These are phyloP conservation scores for Pythium utonaiense DNA, from an alignment of 352 stramenopile genomes.

Conservation along the genomic window DNA sequence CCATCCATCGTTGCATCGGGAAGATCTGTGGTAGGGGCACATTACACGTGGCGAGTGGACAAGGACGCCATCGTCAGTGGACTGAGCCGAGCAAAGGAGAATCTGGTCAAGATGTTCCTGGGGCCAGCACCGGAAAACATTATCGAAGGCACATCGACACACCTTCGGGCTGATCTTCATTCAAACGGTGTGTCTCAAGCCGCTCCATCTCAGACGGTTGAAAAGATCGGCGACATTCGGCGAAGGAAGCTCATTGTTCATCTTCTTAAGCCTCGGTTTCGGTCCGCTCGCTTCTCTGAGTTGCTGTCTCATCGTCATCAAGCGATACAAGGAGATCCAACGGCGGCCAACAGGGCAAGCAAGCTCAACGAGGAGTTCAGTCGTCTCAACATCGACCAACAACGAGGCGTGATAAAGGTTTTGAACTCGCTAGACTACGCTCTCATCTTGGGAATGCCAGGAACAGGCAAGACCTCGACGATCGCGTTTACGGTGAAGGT, in stretches of 20 bases:
- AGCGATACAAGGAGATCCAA: neutral
- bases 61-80: conserved; percentile 66
- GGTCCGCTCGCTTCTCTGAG: conserved; percentile 36
- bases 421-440: conserved; percentile 92
- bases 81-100: conserved; percentile 70
- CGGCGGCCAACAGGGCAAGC: neutral
- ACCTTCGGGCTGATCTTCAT: conserved; percentile 20
- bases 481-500: conserved; percentile 93
- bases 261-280: conserved; percentile 57
- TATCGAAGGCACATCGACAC: conserved; percentile 30
- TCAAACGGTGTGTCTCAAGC: conserved; percentile 14
- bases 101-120: conserved; percentile 72
- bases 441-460: conserved; percentile 93
- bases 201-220: conserved; percentile 12
- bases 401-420: conserved; percentile 63
- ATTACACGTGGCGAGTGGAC: conserved; percentile 74
- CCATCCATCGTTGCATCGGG: conserved; percentile 54
- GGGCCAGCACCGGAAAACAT: conserved; percentile 43
- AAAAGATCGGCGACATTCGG: conserved; percentile 41
- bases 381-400: conserved; percentile 77
- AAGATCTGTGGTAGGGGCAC: conserved; percentile 49
- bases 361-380: conserved; percentile 46
- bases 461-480: conserved; percentile 96
- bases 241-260: conserved; percentile 66
- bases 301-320: conserved; percentile 33